Evolutionary conservation across 257 asterid species (phyloP).

Genomic region (Salvia hispanica): DNA sequence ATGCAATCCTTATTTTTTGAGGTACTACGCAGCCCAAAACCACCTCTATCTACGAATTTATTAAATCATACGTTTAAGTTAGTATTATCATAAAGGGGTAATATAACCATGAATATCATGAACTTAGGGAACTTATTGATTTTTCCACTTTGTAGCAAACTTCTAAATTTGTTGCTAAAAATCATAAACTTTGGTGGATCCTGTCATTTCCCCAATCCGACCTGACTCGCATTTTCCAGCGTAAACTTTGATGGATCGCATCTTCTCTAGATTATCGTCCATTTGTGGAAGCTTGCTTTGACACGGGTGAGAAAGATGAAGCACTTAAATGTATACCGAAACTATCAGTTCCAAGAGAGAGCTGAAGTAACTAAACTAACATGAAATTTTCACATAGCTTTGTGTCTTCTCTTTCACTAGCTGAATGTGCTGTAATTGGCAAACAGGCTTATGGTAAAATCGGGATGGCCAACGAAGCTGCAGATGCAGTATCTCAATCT

Average conservation of each 20-base stretch:
- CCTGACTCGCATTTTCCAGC: too few relatives aligned
- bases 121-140: too few relatives aligned
- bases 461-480: slow-evolving; percentile 98
- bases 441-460: slow-evolving; percentile 83
- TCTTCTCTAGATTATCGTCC: slow-evolving; percentile 79
- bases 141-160: too few relatives aligned
- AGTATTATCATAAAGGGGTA: too few relatives aligned
- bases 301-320: slow-evolving; percentile 84
- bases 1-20: too few relatives aligned
- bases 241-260: neutral
- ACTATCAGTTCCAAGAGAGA: slow-evolving; percentile 81
- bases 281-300: slow-evolving; percentile 93
- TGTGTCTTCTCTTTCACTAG: slow-evolving; percentile 3
- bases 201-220: too few relatives aligned
- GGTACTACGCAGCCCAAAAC: too few relatives aligned
- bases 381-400: neutral
- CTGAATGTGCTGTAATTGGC: slow-evolving; percentile 11
- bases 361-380: slow-evolving; percentile 60
- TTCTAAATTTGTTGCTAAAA: too few relatives aligned
- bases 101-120: too few relatives aligned
- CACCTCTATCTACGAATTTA: too few relatives aligned
- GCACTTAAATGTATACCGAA: slow-evolving; percentile 87
- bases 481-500: slow-evolving; percentile 86
- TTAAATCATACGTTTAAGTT: too few relatives aligned
- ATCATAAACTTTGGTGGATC: too few relatives aligned